Evolutionary conservation across 805 yeast genomes (phyloP).

Genomic region (Candida golubevii): DNA sequence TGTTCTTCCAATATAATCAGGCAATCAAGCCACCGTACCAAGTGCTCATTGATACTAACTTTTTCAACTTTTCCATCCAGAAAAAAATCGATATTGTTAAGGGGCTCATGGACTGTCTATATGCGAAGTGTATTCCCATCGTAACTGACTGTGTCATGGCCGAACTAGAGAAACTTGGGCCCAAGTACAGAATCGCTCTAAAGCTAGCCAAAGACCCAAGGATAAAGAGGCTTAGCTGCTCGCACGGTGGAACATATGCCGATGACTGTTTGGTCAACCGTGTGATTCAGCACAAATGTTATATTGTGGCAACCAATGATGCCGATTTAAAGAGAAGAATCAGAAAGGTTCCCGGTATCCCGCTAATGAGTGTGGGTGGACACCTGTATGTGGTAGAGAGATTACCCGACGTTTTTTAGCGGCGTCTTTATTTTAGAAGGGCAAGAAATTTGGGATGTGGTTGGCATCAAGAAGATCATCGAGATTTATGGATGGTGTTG

Average conservation of each 20-base stretch:
- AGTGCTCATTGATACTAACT: constrained; percentile 92
- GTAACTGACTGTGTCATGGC: constrained; percentile 98
- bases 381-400: constrained; percentile 91
- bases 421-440: not conserved
- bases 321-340: constrained; percentile 92
- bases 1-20: constrained; percentile 90
- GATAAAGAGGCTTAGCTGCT: constrained; percentile 77
- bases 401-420: constrained; percentile 83
- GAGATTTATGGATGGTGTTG: too few species aligned
- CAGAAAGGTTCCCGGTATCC: constrained; percentile 96
- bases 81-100: constrained; percentile 92
- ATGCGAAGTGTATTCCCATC: constrained; percentile 92
- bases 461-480: too few species aligned
- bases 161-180: constrained; percentile 93
- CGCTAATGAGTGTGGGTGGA: constrained; percentile 93
- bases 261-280: constrained; percentile 95
- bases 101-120: constrained; percentile 94
- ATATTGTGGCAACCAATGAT: constrained; percentile 96
- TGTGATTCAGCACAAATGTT: constrained; percentile 94
- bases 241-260: constrained; percentile 96
- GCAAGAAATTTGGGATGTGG: too few species aligned
- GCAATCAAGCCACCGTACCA: constrained; percentile 98
- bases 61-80: constrained; percentile 92
- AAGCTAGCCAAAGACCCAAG: constrained; percentile 92
- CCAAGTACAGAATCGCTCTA: constrained; percentile 88